Evolutionary conservation across 2,329 filamentous ascomycete genomes (phyloP).

Genomic region (Paraconiothyrium brasiliense): DNA sequence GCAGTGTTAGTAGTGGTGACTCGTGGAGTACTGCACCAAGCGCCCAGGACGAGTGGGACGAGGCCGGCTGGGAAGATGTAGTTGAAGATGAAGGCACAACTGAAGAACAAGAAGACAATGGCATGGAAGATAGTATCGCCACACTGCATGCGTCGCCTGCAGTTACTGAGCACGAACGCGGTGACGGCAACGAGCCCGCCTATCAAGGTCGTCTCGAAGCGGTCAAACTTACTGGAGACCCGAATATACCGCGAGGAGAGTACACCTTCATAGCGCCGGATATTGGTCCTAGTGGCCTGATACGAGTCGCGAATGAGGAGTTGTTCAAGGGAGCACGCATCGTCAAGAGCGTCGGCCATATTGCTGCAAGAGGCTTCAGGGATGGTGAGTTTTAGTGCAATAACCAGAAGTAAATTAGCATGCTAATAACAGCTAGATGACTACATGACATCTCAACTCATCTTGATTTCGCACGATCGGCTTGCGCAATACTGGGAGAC

Average conservation of each 20-base stretch:
- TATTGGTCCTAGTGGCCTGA: slow-evolving; percentile 71
- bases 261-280: slow-evolving; percentile 83
- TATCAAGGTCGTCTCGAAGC: slow-evolving; percentile 78
- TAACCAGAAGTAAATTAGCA: neutral
- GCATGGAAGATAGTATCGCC: slow-evolving; percentile 54
- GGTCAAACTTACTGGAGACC: slow-evolving; percentile 91
- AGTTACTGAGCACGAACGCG: neutral
- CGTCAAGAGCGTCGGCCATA: slow-evolving; percentile 78
- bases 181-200: slow-evolving; percentile 45
- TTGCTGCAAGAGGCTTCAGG: slow-evolving; percentile 76
- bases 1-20: slow-evolving; percentile 40
- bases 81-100: slow-evolving; percentile 20
- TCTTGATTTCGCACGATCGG: slow-evolving; percentile 79
- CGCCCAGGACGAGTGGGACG: slow-evolving; percentile 17
- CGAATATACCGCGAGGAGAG: slow-evolving; percentile 87
- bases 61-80: slow-evolving; percentile 22
- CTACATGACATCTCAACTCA: slow-evolving; percentile 78
- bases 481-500: slow-evolving; percentile 84
- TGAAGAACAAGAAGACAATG: neutral
- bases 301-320: slow-evolving; percentile 70
- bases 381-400: slow-evolving; percentile 66
- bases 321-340: slow-evolving; percentile 78
- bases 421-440: slow-evolving; percentile 62
- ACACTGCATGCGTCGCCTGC: slow-evolving; percentile 31
- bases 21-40: slow-evolving; percentile 46